Evolutionary conservation across 2,329 filamentous ascomycete species (phyloP).

Genomic region (Aureobasidium leucospermi): DNA sequence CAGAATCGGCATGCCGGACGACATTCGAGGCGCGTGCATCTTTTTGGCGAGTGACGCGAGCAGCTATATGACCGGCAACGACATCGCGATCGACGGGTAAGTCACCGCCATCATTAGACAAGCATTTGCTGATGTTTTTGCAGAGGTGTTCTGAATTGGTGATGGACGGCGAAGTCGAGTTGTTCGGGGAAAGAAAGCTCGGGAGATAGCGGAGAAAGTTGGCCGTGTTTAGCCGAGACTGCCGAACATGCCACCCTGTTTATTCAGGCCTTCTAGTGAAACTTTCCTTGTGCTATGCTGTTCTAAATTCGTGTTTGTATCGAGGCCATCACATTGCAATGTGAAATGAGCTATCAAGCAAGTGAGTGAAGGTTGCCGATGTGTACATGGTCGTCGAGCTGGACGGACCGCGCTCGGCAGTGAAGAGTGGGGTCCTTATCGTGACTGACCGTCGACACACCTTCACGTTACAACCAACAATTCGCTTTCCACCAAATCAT

Average conservation of each 20-base stretch:
- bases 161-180: not conserved
- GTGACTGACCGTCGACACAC: too few relatives aligned
- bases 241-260: not conserved
- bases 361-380: too few relatives aligned
- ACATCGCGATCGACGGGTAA: slow-evolving; percentile 39
- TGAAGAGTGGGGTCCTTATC: too few relatives aligned
- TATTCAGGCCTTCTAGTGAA: too few relatives aligned
- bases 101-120: not conserved
- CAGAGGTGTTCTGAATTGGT: not conserved
- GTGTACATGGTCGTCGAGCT: too few relatives aligned
- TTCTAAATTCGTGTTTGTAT: too few relatives aligned
- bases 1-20: slow-evolving; percentile 42
- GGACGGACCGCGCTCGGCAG: too few relatives aligned
- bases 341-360: too few relatives aligned
- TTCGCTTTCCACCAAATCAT: not conserved
- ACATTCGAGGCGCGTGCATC: slow-evolving; percentile 43
- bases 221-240: not conserved
- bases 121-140: slow-evolving; percentile 14
- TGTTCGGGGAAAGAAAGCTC: not conserved
- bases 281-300: too few relatives aligned
- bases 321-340: too few relatives aligned
- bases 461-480: too few relatives aligned
- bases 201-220: not conserved
- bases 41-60: slow-evolving; percentile 45
- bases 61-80: slow-evolving; percentile 38